These are phyloP conservation scores for Effrenium voratum DNA, from an alignment of 73 alveolate genomes.

Conservation along the genomic window DNA sequence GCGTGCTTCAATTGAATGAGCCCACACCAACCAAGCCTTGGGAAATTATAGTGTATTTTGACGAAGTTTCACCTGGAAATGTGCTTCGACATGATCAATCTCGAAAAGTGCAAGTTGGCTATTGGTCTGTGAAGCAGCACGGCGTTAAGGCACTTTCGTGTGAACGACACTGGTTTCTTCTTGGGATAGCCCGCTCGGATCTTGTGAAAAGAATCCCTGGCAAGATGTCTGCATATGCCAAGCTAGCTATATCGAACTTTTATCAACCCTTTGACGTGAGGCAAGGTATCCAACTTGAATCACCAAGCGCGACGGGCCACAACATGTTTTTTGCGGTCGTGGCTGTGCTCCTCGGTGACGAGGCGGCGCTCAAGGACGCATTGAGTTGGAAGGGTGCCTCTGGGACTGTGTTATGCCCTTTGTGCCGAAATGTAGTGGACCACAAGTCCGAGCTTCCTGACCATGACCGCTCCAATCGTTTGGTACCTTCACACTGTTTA, in stretches of 20 bases:
- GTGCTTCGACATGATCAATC: not conserved
- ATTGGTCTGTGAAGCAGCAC: not conserved
- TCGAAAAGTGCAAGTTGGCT: not conserved
- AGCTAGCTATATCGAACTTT: too few species aligned
- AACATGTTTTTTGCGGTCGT: not conserved
- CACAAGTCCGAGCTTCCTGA: not conserved
- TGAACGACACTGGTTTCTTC: not conserved
- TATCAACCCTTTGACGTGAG: too few species aligned
- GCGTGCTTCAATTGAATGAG: too few species aligned
- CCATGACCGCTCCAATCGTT: not conserved
- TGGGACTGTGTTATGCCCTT: not conserved
- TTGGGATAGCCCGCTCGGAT: not conserved
- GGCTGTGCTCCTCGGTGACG: not conserved
- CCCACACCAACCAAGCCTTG: too few species aligned
- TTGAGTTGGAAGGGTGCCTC: not conserved
- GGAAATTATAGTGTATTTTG: not conserved
- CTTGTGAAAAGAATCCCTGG: not conserved
- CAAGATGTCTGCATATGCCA: not conserved
- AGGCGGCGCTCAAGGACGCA: constrained; percentile 7
- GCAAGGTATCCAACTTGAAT: too few species aligned
- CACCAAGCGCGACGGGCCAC: too few species aligned
- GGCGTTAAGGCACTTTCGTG: not conserved
- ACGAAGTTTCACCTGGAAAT: constrained; percentile 21
- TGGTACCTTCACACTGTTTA: not conserved
- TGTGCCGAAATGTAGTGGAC: not conserved